A percentile compares a stretch with the other conserved stretches of the same genome.
phyloP scores from a whole-genome alignment of 192 early-diverging fungal genomes.

The Geranomyces michiganensis region DNA sequence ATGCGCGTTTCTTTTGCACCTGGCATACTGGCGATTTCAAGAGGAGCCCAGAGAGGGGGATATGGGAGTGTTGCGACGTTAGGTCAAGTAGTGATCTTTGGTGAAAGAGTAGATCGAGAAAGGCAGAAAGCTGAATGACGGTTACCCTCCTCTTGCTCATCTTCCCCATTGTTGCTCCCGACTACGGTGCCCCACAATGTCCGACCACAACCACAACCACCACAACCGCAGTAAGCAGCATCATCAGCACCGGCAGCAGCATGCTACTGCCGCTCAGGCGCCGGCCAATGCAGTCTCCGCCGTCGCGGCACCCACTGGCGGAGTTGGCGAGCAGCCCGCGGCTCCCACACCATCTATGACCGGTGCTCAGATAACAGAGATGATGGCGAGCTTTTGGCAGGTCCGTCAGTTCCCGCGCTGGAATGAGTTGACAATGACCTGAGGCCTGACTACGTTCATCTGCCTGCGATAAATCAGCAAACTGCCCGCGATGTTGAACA shows the following conservation, averaged over 20 bases:
- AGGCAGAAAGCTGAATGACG: too few relatives aligned
- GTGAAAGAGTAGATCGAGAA: too few relatives aligned
- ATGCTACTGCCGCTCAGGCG: neutral
- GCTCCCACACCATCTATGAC: neutral
- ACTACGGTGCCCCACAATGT: too few relatives aligned
- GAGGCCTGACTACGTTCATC: neutral
- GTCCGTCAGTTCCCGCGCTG: neutral
- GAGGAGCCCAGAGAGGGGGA: too few relatives aligned
- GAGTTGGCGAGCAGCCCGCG: neutral
- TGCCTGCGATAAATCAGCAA: constrained; percentile 6
- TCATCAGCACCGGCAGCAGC: neutral
- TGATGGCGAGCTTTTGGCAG: constrained; percentile 35
- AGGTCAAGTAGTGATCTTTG: too few relatives aligned
- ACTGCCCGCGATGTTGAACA: constrained; percentile 35
- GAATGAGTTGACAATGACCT: neutral
- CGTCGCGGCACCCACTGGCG: neutral
- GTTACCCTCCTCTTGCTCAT: too few relatives aligned
- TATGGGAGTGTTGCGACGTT: too few relatives aligned
- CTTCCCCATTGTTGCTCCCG: too few relatives aligned
- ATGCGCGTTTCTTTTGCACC: too few relatives aligned
- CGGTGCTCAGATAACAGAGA: constrained; percentile 24
- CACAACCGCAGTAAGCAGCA: neutral
- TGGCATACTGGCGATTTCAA: neutral
- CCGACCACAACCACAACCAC: constrained; percentile 5
- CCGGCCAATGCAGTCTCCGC: neutral